Evolutionary conservation across 2,329 filamentous ascomycete species (phyloP).

Genomic region (Tolypocladium tundrense): DNA sequence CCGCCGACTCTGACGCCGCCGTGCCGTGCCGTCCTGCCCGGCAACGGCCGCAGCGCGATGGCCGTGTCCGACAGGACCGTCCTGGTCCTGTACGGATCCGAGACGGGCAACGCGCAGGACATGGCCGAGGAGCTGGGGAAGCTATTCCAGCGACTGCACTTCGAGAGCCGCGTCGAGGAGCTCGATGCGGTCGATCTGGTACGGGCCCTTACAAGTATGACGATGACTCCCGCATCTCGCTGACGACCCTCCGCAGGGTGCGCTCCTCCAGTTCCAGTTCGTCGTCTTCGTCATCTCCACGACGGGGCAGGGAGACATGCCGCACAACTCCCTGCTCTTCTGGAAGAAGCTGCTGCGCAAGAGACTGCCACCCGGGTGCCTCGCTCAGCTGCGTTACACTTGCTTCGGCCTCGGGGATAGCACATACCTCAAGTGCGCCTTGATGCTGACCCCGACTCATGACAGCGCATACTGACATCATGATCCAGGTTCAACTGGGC

Average conservation of each 20-base stretch:
- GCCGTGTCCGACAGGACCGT: constrained; percentile 26
- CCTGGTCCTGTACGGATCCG: constrained; percentile 82
- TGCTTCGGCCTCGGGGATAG: constrained; percentile 91
- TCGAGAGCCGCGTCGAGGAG: constrained; percentile 64
- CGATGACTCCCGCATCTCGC: not conserved
- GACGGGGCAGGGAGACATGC: constrained; percentile 89
- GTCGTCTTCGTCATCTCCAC: constrained; percentile 81
- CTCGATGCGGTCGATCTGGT: constrained; percentile 70
- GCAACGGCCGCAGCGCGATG: constrained; percentile 7
- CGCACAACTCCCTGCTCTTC: constrained; percentile 68
- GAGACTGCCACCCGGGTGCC: constrained; percentile 60
- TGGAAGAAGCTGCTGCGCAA: constrained; percentile 80
- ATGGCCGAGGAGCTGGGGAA: constrained; percentile 75
- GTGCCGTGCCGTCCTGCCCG: not conserved
- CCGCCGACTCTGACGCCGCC: not conserved
- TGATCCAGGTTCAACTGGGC: constrained; percentile 79
- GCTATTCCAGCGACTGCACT: constrained; percentile 66
- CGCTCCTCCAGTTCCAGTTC: constrained; percentile 41
- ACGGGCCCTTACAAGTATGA: constrained; percentile 23
- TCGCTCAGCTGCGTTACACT: constrained; percentile 62
- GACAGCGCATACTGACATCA: not conserved
- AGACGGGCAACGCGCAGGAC: constrained; percentile 91
- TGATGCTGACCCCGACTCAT: not conserved
- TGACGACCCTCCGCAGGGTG: constrained; percentile 25
- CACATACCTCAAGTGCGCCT: constrained; percentile 73